Conservation (phyloP, 805 yeast species). For the Sugiyamaella mastotermitis region DNA sequence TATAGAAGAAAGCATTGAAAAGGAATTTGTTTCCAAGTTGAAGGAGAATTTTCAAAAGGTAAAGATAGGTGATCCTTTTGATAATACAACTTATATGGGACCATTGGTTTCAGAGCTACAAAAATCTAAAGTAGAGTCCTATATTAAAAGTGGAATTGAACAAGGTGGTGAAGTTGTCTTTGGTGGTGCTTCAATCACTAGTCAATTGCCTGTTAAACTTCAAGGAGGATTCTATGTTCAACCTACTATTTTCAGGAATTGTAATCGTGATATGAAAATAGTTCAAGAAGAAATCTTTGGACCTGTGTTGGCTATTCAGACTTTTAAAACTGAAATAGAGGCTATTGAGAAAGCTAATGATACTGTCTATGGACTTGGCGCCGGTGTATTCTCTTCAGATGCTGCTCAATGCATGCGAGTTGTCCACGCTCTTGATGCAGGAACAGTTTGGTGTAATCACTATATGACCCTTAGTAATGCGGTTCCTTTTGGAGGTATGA, state of each 20-base stretch:
- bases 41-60: constrained; percentile 42
- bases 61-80: constrained; percentile 67
- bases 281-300: constrained; percentile 83
- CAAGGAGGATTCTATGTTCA: constrained; percentile 64
- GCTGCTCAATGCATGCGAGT: constrained; percentile 59
- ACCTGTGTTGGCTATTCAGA: constrained; percentile 67
- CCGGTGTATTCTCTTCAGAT: constrained; percentile 67
- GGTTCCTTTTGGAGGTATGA: constrained; percentile 77
- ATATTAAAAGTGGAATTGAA: constrained; percentile 64
- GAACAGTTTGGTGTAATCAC: constrained; percentile 62
- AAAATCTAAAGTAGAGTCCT: constrained; percentile 62
- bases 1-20: constrained; percentile 74
- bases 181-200: constrained; percentile 57
- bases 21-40: constrained; percentile 54
- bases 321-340: constrained; percentile 59
- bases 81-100: constrained; percentile 68
- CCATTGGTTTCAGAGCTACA: constrained; percentile 80
- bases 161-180: constrained; percentile 79
- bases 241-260: constrained; percentile 72
- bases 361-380: constrained; percentile 72
- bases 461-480: constrained; percentile 56
- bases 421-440: constrained; percentile 57
- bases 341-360: constrained; percentile 63
- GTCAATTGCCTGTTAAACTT: too few species aligned
- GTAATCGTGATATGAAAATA: constrained; percentile 54